Evolutionary conservation across 768 basidiomycete species (phyloP).

Genomic region (Leccinellum luteum): DNA sequence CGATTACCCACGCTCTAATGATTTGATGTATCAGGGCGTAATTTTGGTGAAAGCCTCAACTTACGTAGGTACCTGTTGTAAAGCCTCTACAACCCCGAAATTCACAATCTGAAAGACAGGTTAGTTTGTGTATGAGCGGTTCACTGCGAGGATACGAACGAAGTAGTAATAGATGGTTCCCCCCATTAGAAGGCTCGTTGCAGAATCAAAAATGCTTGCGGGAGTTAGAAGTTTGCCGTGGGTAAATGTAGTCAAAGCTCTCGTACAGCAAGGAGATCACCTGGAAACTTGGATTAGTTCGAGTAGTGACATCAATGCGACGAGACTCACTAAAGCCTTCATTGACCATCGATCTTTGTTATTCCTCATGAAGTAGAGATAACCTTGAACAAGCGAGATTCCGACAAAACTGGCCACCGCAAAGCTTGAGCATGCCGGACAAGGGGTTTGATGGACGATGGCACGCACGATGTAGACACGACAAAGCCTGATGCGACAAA

Average conservation of each 20-base stretch:
- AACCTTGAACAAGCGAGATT: constrained; percentile 21
- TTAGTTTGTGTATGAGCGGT: not conserved
- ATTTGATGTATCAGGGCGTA: not conserved
- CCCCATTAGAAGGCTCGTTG: constrained; percentile 17
- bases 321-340: constrained; percentile 14
- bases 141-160: constrained; percentile 5
- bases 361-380: constrained; percentile 15
- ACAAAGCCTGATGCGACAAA: constrained; percentile 9
- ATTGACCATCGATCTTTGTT: constrained; percentile 13
- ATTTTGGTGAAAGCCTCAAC: not conserved
- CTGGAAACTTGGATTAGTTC: not conserved
- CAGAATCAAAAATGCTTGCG: constrained; percentile 15
- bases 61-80: constrained; percentile 10
- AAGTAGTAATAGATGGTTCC: constrained; percentile 20
- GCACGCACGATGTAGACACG: constrained; percentile 13
- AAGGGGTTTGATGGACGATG: not conserved
- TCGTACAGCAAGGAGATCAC: constrained; percentile 17
- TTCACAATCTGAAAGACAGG: constrained; percentile 6
- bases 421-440: not conserved
- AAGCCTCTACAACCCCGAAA: constrained; percentile 10
- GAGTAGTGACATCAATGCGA: not conserved
- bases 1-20: constrained; percentile 16
- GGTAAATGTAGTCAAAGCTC: not conserved
- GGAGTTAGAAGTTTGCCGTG: not conserved
- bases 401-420: constrained; percentile 13